Evolutionary conservation across 1,284 basidiomycete genomes (phyloP).

Genomic region (Chondrostereum purpureum): DNA sequence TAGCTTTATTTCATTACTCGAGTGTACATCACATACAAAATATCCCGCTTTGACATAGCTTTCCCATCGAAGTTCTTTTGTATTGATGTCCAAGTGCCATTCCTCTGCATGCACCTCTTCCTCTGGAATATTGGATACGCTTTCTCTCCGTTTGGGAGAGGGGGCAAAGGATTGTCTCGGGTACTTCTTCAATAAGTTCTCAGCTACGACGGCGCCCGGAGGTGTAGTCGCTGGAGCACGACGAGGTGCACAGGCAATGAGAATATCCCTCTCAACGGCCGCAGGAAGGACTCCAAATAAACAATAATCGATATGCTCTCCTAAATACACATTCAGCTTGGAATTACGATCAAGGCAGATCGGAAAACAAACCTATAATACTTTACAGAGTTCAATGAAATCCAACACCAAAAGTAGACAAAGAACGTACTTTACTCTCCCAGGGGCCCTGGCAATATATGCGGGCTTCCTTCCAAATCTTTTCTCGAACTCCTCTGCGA

Average conservation of each 20-base stretch:
- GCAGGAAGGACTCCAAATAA: slow-evolving; percentile 77
- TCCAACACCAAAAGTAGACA: not conserved
- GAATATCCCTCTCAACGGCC: slow-evolving; percentile 80
- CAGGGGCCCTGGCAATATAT: slow-evolving; percentile 76
- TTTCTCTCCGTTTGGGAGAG: slow-evolving; percentile 18
- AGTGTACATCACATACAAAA: slow-evolving; percentile 39
- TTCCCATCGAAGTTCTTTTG: slow-evolving; percentile 70
- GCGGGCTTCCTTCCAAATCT: slow-evolving; percentile 63
- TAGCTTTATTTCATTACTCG: slow-evolving; percentile 2
- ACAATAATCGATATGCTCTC: slow-evolving; percentile 86
- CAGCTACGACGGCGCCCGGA: slow-evolving; percentile 48
- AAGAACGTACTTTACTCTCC: slow-evolving; percentile 70
- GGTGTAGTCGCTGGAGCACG: slow-evolving; percentile 14
- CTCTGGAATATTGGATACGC: slow-evolving; percentile 20
- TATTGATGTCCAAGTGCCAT: slow-evolving; percentile 74
- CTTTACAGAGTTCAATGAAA: slow-evolving; percentile 15
- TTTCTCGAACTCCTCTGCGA: slow-evolving; percentile 55
- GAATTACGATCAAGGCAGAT: slow-evolving; percentile 6
- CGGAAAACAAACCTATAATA: slow-evolving; percentile 26
- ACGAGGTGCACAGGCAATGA: slow-evolving; percentile 72
- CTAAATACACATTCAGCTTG: slow-evolving; percentile 29
- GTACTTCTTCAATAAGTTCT: slow-evolving; percentile 65
- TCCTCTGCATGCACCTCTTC: slow-evolving; percentile 38
- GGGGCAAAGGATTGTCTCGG: slow-evolving; percentile 51
- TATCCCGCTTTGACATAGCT: slow-evolving; percentile 84